These are phyloP conservation scores for Ajuga chamaepitys DNA, from an alignment of 257 asterid species.

Conservation along the genomic window DNA sequence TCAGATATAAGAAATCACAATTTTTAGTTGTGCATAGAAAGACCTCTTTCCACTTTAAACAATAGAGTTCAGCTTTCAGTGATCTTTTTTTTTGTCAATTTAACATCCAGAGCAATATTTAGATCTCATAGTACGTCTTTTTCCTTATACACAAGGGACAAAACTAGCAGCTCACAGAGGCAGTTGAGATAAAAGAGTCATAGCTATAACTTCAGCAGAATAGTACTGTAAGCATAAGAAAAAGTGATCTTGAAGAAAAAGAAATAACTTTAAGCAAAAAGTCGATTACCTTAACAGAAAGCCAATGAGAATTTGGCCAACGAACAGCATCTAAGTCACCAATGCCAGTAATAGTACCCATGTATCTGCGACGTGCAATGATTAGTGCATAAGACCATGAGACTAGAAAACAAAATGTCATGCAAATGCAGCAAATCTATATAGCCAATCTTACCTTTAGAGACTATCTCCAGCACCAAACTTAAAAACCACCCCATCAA, in stretches of 20 bases:
- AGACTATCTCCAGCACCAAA: too few species aligned
- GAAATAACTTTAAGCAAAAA: background rate
- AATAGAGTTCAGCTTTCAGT: background rate
- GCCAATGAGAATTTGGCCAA: constrained; percentile 97
- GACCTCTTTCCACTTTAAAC: background rate
- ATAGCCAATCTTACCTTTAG: background rate
- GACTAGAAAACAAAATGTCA: background rate
- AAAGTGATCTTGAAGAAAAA: background rate
- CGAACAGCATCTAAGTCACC: constrained; percentile 93
- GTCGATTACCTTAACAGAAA: constrained; percentile 74
- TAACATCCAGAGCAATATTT: background rate
- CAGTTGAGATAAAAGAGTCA: background rate
- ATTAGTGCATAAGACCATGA: constrained; percentile 13
- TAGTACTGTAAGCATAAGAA: background rate
- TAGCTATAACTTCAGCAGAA: background rate
- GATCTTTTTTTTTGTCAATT: background rate
- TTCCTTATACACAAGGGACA: background rate
- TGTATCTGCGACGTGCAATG: constrained; percentile 50
- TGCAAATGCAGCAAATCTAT: background rate
- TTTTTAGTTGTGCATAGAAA: background rate
- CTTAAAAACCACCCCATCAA: too few species aligned
- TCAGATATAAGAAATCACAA: background rate
- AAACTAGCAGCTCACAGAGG: too few species aligned
- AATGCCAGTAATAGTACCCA: constrained; percentile 96
- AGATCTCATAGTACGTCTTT: background rate